Conservation (phyloP, 345 rosid species). For the Ricinus communis region DNA sequence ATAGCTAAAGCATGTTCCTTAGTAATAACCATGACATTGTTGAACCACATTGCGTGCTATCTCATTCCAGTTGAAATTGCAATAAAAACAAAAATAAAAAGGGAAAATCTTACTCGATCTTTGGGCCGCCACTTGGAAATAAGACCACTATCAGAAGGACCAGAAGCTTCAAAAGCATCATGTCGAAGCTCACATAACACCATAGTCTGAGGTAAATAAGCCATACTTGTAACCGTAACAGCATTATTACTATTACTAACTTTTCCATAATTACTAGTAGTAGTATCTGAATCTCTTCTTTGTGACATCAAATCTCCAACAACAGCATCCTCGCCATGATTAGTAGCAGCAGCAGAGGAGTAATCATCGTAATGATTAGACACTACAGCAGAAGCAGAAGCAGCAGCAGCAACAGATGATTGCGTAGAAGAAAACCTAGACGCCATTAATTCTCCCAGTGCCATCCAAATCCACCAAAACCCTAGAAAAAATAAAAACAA, state of each 20-base stretch:
- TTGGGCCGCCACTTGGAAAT: slow-evolving; percentile 93
- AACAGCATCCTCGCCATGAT: slow-evolving; percentile 37
- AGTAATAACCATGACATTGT: too few species aligned
- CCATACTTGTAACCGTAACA: slow-evolving; percentile 57
- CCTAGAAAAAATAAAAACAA: slow-evolving; percentile 7
- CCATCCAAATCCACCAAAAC: slow-evolving; percentile 70
- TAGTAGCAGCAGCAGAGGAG: slow-evolving; percentile 49
- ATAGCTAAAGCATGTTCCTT: too few species aligned
- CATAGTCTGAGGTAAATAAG: slow-evolving; percentile 80
- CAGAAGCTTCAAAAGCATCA: slow-evolving; percentile 81
- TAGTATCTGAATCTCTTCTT: slow-evolving; percentile 71
- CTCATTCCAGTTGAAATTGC: neutral
- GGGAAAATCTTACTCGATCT: slow-evolving; percentile 63
- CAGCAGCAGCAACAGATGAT: slow-evolving; percentile 57
- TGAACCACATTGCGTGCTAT: too few species aligned
- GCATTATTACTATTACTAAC: slow-evolving; percentile 24
- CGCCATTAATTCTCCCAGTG: slow-evolving; percentile 96
- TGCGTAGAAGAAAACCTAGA: slow-evolving; percentile 70
- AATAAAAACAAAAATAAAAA: too few species aligned
- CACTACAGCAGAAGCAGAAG: too few species aligned
- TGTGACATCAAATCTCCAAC: slow-evolving; percentile 38
- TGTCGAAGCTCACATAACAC: slow-evolving; percentile 91
- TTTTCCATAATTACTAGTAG: slow-evolving; percentile 57
- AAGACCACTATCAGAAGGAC: slow-evolving; percentile 65
- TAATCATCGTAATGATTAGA: slow-evolving; percentile 64